Base-by-base conservation (phyloP, 2,329 filamentous ascomycete genomes). In the Penicillium sp. region DNA sequence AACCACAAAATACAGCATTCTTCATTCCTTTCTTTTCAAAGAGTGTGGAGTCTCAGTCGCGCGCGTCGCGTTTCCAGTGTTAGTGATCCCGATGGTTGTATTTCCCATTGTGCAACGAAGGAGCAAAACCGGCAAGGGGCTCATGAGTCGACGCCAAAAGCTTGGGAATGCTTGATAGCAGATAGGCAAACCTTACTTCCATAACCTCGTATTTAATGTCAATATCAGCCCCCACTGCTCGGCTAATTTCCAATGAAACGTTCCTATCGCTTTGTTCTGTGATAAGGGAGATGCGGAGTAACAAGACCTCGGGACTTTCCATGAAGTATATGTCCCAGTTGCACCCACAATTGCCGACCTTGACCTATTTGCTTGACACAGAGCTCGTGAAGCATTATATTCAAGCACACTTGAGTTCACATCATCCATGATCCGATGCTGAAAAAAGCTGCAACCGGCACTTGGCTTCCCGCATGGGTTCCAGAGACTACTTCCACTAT, bases 381-480 rank as follows among this genome's bases (percentile, higher is more conserved):
- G 9, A 39, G 35, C 8, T 39, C 35, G 3, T 19, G 4, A 2
- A 19, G 1, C 0, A 39, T 10, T 13, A 3, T 5, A 19, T 39
- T 1, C 35, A 19, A 11, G 9, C 35, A 39, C 9, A 5, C 7
- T 10, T 2, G 3, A n/a, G n/a, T 1, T 19, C 3, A 16, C 16
- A 19, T 19, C n/a, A 39, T 19, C 14, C n/a, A 39, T n/a, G 8
- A 21, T 22, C 37, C 60, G 33, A 78, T 78, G 73, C 53, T 77
- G 54, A 61, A 60, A 47, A 73, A 66, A 54, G 68, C 74, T 7
- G 55, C 57, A 6, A 80, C 78, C 8, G 78, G 77, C 11, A 80
- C 77, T 3, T 80, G 78, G 79, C 63, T 80, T 56, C 77, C 79
- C 43, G 77, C 79, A 2, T 79, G 50, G 75, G 76, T 80, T 5